Conservation (phyloP, 192 early-diverging fungal genomes). For the Gamsiella multidivaricata region DNA sequence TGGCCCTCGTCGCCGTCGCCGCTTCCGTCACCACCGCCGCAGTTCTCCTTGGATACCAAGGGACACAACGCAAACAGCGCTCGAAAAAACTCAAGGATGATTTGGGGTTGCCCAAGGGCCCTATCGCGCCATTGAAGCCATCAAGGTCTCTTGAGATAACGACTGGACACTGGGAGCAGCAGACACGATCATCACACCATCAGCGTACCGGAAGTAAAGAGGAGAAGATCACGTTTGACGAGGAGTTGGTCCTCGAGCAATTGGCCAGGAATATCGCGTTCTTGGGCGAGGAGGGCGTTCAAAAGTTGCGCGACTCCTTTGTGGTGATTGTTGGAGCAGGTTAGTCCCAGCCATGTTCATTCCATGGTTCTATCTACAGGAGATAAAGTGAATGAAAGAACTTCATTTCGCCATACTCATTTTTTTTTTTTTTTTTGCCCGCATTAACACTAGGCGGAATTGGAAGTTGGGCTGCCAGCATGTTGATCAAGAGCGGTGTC, state of each 20-base stretch:
- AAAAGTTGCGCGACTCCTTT: constrained; percentile 79
- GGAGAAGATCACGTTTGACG: constrained; percentile 53
- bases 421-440: background rate
- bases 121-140: background rate
- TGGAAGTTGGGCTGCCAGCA: constrained; percentile 88
- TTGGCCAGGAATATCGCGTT: constrained; percentile 90
- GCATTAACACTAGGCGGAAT: constrained; percentile 71
- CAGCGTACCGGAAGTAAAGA: background rate
- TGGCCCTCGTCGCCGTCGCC: constrained; percentile 64
- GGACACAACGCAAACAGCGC: constrained; percentile 56
- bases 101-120: constrained; percentile 10
- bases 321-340: constrained; percentile 94
- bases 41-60: constrained; percentile 66
- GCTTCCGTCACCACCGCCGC: constrained; percentile 73
- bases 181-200: background rate
- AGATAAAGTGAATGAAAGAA: background rate
- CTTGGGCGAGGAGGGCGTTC: constrained; percentile 84
- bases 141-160: background rate
- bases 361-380: too few species aligned
- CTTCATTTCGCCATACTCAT: background rate
- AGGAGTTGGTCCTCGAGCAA: constrained; percentile 86
- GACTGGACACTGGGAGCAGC: background rate
- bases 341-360: too few species aligned
- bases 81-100: constrained; percentile 66
- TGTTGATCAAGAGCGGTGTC: constrained; percentile 93